phyloP scores from a whole-genome alignment of 1,284 basidiomycete species.

The Somion occarium region DNA sequence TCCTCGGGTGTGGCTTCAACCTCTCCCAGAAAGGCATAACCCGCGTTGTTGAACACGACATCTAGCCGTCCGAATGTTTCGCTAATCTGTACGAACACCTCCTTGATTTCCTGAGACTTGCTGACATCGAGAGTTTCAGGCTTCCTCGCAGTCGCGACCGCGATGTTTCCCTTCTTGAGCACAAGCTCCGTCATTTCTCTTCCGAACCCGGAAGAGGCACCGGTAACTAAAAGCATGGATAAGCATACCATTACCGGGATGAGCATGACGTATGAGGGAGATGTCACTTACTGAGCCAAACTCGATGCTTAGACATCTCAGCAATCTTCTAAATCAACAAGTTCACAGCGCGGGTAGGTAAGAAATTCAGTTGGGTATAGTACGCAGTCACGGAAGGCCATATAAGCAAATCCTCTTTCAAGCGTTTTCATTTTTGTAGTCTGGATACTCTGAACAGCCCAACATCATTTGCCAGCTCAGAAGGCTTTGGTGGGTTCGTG shows the following conservation, averaged over 20 bases:
- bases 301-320: background rate
- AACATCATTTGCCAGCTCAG: no score
- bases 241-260: background rate
- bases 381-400: no score
- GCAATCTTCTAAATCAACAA: no score
- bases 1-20: slow-evolving; percentile 31
- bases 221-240: slow-evolving; percentile 26
- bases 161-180: slow-evolving; percentile 26
- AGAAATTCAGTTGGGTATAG: no score
- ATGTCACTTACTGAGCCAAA: slow-evolving; percentile 11
- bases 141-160: slow-evolving; percentile 27
- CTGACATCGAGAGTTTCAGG: slow-evolving; percentile 31
- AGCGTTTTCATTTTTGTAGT: no score
- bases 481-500: no score
- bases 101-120: slow-evolving; percentile 21
- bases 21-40: slow-evolving; percentile 25
- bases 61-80: slow-evolving; percentile 36
- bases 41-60: slow-evolving; percentile 42
- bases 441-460: no score
- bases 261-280: no score
- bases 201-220: slow-evolving; percentile 30
- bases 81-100: slow-evolving; percentile 31
- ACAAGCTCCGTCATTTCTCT: slow-evolving; percentile 21
- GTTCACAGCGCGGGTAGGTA: no score
- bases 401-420: no score